These are phyloP conservation scores for Tephrocybe sp. DNA, from an alignment of 768 basidiomycete species.

Conservation along the genomic window DNA sequence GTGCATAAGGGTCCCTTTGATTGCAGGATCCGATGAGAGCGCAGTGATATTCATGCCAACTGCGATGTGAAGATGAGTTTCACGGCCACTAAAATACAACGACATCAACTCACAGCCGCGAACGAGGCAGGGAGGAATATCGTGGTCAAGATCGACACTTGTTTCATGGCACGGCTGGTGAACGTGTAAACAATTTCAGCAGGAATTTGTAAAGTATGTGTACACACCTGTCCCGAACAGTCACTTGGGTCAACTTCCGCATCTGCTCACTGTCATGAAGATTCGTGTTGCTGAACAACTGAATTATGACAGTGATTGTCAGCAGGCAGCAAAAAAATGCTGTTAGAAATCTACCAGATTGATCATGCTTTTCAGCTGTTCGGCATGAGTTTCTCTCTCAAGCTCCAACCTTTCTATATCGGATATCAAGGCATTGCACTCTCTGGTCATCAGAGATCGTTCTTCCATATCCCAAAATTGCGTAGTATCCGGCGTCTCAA, in stretches of 20 bases:
- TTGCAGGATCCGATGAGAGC: constrained; percentile 23
- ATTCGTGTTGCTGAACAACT: constrained; percentile 60
- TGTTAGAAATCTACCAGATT: constrained; percentile 31
- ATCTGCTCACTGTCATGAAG: constrained; percentile 51
- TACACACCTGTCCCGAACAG: constrained; percentile 40
- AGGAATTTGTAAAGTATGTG: background rate
- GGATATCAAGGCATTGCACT: constrained; percentile 35
- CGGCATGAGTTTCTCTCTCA: constrained; percentile 31
- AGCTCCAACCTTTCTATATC: constrained; percentile 43
- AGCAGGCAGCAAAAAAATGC: background rate
- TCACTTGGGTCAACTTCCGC: constrained; percentile 45
- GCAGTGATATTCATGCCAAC: constrained; percentile 38
- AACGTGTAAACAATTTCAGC: background rate
- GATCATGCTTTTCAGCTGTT: constrained; percentile 41
- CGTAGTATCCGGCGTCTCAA: constrained; percentile 36
- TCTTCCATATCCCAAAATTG: background rate
- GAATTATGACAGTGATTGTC: background rate
- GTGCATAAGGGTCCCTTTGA: constrained; percentile 29
- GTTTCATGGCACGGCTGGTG: constrained; percentile 26
- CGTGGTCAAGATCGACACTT: constrained; percentile 47
- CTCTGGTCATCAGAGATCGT: constrained; percentile 26
- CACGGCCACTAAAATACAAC: no score
- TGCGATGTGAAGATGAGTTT: no score
- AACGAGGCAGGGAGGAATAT: constrained; percentile 47
- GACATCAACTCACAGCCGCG: constrained; percentile 18